Evolutionary conservation across 2,329 filamentous ascomycete species (phyloP).

Genomic region (Ophiostoma australiae): DNA sequence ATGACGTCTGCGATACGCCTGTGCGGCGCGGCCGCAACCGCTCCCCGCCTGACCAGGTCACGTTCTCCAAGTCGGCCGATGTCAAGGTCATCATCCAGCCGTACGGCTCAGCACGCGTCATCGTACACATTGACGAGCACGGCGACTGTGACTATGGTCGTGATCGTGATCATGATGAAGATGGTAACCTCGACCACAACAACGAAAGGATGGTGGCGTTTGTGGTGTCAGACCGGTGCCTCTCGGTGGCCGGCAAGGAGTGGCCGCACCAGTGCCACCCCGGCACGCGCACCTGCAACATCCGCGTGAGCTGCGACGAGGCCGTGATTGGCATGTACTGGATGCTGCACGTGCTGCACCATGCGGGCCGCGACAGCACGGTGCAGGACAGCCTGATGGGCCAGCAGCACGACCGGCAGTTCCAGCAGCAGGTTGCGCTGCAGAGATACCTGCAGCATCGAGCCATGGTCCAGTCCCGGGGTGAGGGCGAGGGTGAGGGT

Average conservation of each 20-base stretch:
- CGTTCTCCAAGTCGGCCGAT: neutral
- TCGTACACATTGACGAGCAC: constrained; percentile 29
- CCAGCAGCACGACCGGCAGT: neutral
- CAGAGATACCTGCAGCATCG: neutral
- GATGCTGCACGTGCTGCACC: constrained; percentile 26
- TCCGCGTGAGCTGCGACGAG: constrained; percentile 19
- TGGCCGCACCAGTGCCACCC: constrained; percentile 22
- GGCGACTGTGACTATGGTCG: constrained; percentile 23
- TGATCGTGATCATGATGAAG: constrained; percentile 30
- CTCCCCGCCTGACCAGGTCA: neutral
- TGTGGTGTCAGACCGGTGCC: constrained; percentile 34
- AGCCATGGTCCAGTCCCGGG: neutral
- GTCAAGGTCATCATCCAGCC: constrained; percentile 18
- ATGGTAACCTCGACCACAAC: constrained; percentile 30
- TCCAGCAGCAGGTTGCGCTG: neutral
- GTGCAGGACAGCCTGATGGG: neutral
- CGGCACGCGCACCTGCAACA: constrained; percentile 18
- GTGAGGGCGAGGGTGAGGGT: neutral
- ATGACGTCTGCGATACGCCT: neutral
- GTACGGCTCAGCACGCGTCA: constrained; percentile 17
- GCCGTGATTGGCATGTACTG: constrained; percentile 26
- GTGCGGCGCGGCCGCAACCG: neutral
- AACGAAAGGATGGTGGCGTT: constrained; percentile 34
- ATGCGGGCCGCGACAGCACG: neutral
- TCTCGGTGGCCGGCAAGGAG: constrained; percentile 12